Base-by-base conservation (phyloP, 2,329 filamentous ascomycete species). In the Alternaria sp. region DNA sequence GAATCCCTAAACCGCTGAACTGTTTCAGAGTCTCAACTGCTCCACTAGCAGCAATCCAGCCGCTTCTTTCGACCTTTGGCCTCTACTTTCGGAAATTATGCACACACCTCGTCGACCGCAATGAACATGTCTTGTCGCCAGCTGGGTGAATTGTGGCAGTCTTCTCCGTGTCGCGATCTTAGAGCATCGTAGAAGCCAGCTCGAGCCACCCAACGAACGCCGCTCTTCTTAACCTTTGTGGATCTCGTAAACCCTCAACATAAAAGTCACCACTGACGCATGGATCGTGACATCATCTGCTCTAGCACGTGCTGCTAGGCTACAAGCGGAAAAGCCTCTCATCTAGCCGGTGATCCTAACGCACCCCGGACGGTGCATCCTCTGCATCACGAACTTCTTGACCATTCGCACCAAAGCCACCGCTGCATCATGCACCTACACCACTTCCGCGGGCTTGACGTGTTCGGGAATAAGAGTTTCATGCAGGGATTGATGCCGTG, bases 401-500 rank as follows among this genome's bases (percentile, higher is more conserved):
- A 23, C 44, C 44, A 48, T 21, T 48, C 44, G 36, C 31, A 24
- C 31, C 33, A 24, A 1, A 36, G 13, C 21, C 11, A 21, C 44
- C 31, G 29, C 13, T 5, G 44, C 13, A 17, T 26, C 31, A n/a
- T 48, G 44, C 31, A 33, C 11, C 28, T 21, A 21, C 3, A 5
- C 13, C 44, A 14, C 21, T 7, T 34, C 44, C 10, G 17, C 41
- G 26, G 41, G 41, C 5, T 42, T 29, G 14, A 2, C n/a, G 17
- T 8, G 11, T 23, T n/a, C 44, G 44, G 44, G 44, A 31, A 48
- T 48, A 48, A 48, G 44, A 7, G 44, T 48, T 48, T 36, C 44
- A 24, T 4, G 44, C 29, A 48, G 21, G 31, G 31, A 48, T 36
- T 23, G 21, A 36, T 9, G 7, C 44, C 33, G 13, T 24, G 44